Base-by-base conservation (phyloP, 805 yeast genomes). In the Candida boleticola region DNA sequence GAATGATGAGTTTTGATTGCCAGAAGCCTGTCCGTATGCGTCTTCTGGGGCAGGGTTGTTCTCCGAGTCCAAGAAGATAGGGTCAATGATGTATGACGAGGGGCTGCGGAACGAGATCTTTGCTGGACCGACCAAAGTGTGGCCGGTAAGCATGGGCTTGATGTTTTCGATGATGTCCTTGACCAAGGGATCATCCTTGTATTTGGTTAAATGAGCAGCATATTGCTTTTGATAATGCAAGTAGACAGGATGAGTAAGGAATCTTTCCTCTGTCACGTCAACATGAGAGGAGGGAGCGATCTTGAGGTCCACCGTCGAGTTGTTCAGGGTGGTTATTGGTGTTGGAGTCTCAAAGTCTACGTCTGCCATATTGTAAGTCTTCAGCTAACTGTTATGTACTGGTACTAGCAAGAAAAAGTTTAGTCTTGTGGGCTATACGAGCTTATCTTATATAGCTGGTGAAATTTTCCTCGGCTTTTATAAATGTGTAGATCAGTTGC, bases 91-190 rank as follows among this genome's bases (percentile, higher is more conserved):
- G 43, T 60, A 69, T 25, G 64, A 52, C 16, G 68, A 51, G 14
- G 57, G 48, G 1, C 69, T 58, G 38, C 74, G 49, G 43, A 51
- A 64, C 26, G 52, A 52, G 34, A 70, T 66, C 42, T 64, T 67
- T 34, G 57, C 64, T 2, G 52, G 48, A 1, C 74, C 74, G 1
- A 44, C 47, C 30, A 69, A 50, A 1, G 69, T 66, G 14, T 52
- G 46, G 1, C 72, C 70, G 1, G 74, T 69, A 31, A 70, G 53
- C 32, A 52, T 57, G 2, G 73, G 71, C 46, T 54, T 53, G 20
- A 67, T 54, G 27, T 46, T 49, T 39, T 67, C 71, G 17, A 53
- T 47, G 11, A 60, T 55, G 11, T 29, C 36, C 4, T 14, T 14
- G 4, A 38, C 36, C 20, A 31, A 38, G 7, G 46, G 49, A 25